These are phyloP conservation scores for Pterocarpus macrocarpus DNA, from an alignment of 306 rosid species.

Conservation along the genomic window DNA sequence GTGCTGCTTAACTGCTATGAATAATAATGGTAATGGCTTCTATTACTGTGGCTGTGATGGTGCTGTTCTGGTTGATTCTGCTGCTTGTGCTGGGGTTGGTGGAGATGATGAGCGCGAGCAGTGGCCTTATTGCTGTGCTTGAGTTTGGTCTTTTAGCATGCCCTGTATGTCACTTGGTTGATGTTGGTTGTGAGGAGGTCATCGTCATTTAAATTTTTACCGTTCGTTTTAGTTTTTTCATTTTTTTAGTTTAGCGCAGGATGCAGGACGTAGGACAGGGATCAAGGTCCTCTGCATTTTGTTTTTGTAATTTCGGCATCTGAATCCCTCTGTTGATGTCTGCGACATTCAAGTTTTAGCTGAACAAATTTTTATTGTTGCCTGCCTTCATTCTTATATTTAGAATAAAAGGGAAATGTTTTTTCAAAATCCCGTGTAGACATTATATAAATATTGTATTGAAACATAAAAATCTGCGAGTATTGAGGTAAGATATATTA, in stretches of 20 bases:
- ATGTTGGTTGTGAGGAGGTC: conserved; percentile 24
- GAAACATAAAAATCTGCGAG: too few relatives aligned
- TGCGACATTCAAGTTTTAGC: conserved; percentile 42
- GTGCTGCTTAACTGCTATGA: conserved; percentile 59
- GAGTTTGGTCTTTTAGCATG: conserved; percentile 37
- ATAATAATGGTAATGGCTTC: background rate
- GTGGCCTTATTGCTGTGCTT: conserved; percentile 76
- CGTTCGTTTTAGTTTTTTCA: background rate
- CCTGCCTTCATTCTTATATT: conserved; percentile 11
- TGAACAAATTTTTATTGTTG: conserved; percentile 18
- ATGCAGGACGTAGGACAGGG: conserved; percentile 35
- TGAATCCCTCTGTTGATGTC: conserved; percentile 35
- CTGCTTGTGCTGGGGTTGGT: conserved; percentile 44
- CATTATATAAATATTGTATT: too few relatives aligned
- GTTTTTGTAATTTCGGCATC: conserved; percentile 56
- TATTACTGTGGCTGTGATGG: conserved; percentile 49
- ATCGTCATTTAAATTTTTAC: conserved; percentile 17
- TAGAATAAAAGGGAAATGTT: conserved; percentile 21
- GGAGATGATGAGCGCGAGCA: conserved; percentile 59
- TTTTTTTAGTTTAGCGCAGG: conserved; percentile 46
- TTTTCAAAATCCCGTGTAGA: too few relatives aligned
- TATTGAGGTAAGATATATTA: too few relatives aligned
- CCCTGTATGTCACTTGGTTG: background rate
- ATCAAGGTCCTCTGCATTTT: conserved; percentile 50
- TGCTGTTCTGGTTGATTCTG: conserved; percentile 19